Base-by-base conservation (phyloP, 1,284 basidiomycete species). In the Bondarzewia mesenterica region DNA sequence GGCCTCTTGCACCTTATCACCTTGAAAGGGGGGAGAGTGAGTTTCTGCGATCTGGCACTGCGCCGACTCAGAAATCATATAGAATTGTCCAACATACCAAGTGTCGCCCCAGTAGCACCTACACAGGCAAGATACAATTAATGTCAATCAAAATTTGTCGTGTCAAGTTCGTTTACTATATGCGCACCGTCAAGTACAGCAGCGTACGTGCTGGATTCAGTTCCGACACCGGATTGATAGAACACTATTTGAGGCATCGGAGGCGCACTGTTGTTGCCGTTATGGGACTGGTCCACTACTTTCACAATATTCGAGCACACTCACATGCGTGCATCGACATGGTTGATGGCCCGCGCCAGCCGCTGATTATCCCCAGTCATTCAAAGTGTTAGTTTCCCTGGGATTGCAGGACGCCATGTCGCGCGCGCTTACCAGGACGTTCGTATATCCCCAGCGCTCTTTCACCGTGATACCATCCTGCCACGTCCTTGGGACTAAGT, bases 141-240 rank as follows among this genome's bases (percentile, higher is more conserved):
- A n/a, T n/a, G n/a, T n/a, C n/a, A n/a, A n/a, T n/a, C n/a, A n/a
- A n/a, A n/a, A n/a, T n/a, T n/a, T n/a, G n/a, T n/a, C n/a, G n/a
- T n/a, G n/a, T n/a, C n/a, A n/a, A n/a, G n/a, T n/a, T n/a, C n/a
- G n/a, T n/a, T n/a, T n/a, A n/a, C n/a, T n/a, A n/a, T 14, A 37
- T 41, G 10, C 8, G 40, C 48, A 66, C 65, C 67, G 23, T 67
- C 60, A 7, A 68, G 48, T 14, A 62, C 44, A 22, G 75, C 63
- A 2, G 76, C 74, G 57, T 78, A 82, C 12, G 78, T 61, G 51
- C 74, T 75, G n/a, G 69, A 67, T 21, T 76, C 78, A 12, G 77
- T 77, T 1, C 84, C 83, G 18, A 86, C 70, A 2, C 84, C 83
- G n/a, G 72, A 69, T 57, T 85, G 82, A 59, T 85, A 86, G 56